Evolutionary conservation across 306 rosid species (phyloP), one percentile per base, ranked within the genome.

Genomic region (Citrullus amarus): DNA sequence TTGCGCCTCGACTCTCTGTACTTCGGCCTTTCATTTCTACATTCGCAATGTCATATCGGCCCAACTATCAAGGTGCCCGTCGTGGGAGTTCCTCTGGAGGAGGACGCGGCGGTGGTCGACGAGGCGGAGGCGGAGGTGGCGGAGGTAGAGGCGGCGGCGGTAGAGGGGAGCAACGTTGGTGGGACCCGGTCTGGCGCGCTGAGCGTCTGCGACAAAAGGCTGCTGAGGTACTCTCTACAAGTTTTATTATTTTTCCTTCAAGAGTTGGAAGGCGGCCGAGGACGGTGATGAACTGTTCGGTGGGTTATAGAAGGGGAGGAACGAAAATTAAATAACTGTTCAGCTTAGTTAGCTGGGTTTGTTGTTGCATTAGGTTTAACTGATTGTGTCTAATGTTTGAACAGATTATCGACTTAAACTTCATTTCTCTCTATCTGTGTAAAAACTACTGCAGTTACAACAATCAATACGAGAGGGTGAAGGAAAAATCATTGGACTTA

Each of bases 101-200:
- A 3, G 86, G 84, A 34, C 84, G 96, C 12, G 87, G 89, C 8
- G 87, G 90, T 0, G 85, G 89, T 0, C 84, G 91, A 38, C 86
- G 91, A 4, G 84, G 89, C 0, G 85, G 90, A 0, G 83, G 15
- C 1, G 48, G 72, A 8, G 72, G 92, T 0, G 68, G 82, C 0
- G 78, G 85, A 0, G 77, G 89, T 3, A 82, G 92, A 7, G 79
- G 96, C 0, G 90, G 96, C 0, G 87, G 97, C 0, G 90, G 97
- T 6, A 85, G 97, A 20, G 93, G 96, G 10, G 98, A 91, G 56
- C 95, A 94, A 73, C 88, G 96, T 32, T 94, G 98, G 98, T 92
- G 97, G 98, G 98, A 92, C 86, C 98, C 98, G 1, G 95, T 82
- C 2, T 94, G 97, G 98, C 93, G 98, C 34, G 98, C 98, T 0